Evolutionary conservation across 2,329 filamentous ascomycete species (phyloP).

Genomic region (Sarocladium kiliense): DNA sequence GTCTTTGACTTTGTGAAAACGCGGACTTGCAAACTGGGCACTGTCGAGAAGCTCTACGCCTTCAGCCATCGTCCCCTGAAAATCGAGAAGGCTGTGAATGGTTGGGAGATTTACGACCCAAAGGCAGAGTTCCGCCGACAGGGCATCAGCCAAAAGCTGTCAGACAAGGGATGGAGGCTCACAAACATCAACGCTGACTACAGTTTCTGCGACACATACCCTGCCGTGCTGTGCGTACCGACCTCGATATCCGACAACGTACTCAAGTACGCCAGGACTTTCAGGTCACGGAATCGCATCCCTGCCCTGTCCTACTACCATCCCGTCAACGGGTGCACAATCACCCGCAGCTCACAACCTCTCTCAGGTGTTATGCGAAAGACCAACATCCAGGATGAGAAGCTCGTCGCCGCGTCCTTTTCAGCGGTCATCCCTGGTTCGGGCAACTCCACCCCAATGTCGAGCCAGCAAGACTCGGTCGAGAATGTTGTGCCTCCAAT

Average conservation of each 20-base stretch:
- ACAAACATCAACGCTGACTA: conserved; percentile 89
- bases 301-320: conserved; percentile 93
- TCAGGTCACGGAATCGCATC: conserved; percentile 83
- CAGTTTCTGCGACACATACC: conserved; percentile 88
- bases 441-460: conserved; percentile 27
- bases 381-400: conserved; percentile 92
- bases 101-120: conserved; percentile 82
- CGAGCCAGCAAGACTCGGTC: conserved; percentile 44
- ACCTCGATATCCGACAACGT: conserved; percentile 93
- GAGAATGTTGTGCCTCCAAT: conserved; percentile 22
- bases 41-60: conserved; percentile 84
- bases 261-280: conserved; percentile 85
- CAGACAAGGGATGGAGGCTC: conserved; percentile 79
- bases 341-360: conserved; percentile 91
- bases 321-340: conserved; percentile 92
- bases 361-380: conserved; percentile 81
- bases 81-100: conserved; percentile 68
- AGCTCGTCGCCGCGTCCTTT: conserved; percentile 88
- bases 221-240: conserved; percentile 77
- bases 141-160: conserved; percentile 77
- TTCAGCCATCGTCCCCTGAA: conserved; percentile 77
- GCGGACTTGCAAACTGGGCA: conserved; percentile 75
- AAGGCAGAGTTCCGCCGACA: conserved; percentile 80
- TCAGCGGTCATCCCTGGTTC: conserved; percentile 34
- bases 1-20: conserved; percentile 81